Evolutionary conservation across 352 stramenopile genomes (phyloP), one percentile per base, ranked within the genome.

Genomic region (Phytophthora pini): DNA sequence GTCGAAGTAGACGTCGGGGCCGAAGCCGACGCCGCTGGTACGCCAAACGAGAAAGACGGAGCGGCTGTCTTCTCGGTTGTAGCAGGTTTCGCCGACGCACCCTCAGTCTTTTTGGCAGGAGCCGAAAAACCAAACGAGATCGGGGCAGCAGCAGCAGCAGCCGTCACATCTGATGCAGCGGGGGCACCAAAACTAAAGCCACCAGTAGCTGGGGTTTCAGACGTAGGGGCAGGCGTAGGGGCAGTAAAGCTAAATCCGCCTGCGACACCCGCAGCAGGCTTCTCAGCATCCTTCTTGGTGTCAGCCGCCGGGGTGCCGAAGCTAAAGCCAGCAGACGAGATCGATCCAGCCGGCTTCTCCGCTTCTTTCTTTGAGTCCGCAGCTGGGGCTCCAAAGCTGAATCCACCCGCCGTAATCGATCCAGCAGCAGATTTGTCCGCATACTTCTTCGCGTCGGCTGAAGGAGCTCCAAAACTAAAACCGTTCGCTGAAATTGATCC

Each of bases 311-410:
- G 34, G 27, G n/a, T 38, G 12, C 63, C 55, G 41, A 72, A 70
- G 44, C 53, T 73, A 46, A 78, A 62, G 24, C 64, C 51, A 67
- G 31, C 26, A 8, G 55, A 68, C 13, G 64, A 67, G 1, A 70
- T 67, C 24, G 48, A 56, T 46, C 51, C 61, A 50, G 48, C 47
- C n/a, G 70, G 34, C 39, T 81, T 83, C 2, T 65, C 59, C 1
- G 54, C 29, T 6, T 59, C 63, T 13, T 68, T 64, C 24, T 68
- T 79, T 4, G 47, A 45, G 3, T 63, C 62, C 5, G 34, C 26
- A 36, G 41, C 10, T 22, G 71, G 58, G 36, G 72, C 73, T n/a
- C 80, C 78, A 34, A 93, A 92, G 24, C 65, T 77, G 29, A 92
- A 89, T 1, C 70, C 65, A 64, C 40, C 26, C 22, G 69, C 60